Conservation (phyloP, 305 asterid genomes). For the Ajuga reptans region DNA sequence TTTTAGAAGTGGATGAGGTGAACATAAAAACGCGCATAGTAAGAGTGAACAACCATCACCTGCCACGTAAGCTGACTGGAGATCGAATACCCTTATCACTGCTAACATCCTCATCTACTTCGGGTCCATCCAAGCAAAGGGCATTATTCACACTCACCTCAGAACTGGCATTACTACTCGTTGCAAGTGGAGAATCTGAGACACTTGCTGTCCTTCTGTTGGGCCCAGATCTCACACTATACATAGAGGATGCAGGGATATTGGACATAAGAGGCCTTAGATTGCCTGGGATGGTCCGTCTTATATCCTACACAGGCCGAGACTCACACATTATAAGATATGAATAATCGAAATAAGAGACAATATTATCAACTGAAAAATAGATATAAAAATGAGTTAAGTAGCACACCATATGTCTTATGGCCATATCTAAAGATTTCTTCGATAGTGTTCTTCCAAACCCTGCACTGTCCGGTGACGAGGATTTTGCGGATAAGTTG, state of each 20-base stretch:
- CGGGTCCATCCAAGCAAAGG: conserved; percentile 49
- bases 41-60: conserved; percentile 37
- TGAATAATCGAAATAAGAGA: not conserved
- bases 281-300: conserved; percentile 75
- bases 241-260: conserved; percentile 87
- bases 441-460: conserved; percentile 91
- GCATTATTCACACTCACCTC: conserved; percentile 76
- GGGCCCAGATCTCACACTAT: conserved; percentile 86
- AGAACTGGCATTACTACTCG: conserved; percentile 92
- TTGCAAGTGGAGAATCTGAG: conserved; percentile 85
- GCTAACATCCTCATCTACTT: conserved; percentile 61
- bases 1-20: conserved; percentile 11
- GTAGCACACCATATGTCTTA: conserved; percentile 81
- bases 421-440: conserved; percentile 97
- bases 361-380: not conserved
- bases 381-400: conserved; percentile 10
- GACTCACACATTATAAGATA: not conserved
- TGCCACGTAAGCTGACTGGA: conserved; percentile 60
- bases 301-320: conserved; percentile 60
- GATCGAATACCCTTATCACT: conserved; percentile 62
- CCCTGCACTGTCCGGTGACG: conserved; percentile 90
- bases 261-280: conserved; percentile 77
- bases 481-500: conserved; percentile 76
- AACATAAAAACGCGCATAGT: conserved; percentile 6
- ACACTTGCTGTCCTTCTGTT: conserved; percentile 52